Evolutionary conservation across 768 basidiomycete species (phyloP).

Genomic region (Tylopilus subfusipes): DNA sequence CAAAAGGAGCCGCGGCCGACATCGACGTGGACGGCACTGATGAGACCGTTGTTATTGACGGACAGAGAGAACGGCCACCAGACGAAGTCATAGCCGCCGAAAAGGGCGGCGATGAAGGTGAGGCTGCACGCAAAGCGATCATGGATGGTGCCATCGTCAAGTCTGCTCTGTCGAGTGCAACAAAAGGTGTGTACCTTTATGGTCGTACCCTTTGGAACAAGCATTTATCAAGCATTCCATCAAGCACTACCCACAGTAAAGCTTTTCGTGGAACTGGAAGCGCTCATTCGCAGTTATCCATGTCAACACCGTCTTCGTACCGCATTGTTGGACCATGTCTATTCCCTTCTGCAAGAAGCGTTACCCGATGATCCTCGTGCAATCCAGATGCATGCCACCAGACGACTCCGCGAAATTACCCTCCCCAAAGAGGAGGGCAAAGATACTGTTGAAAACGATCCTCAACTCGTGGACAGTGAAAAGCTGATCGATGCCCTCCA

Average conservation of each 20-base stretch:
- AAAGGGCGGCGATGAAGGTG: constrained; percentile 43
- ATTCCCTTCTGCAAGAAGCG: constrained; percentile 37
- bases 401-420: constrained; percentile 27
- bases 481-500: constrained; percentile 29
- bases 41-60: constrained; percentile 19
- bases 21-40: constrained; percentile 18
- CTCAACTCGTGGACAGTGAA: constrained; percentile 16
- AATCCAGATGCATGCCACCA: constrained; percentile 39
- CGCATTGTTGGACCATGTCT: constrained; percentile 42
- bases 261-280: constrained; percentile 41
- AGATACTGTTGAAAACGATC: constrained; percentile 6
- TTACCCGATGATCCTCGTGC: constrained; percentile 39
- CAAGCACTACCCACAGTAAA: constrained; percentile 40
- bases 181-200: constrained; percentile 50
- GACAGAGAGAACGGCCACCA: constrained; percentile 21
- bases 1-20: constrained; percentile 25
- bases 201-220: constrained; percentile 11
- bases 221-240: constrained; percentile 8
- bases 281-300: constrained; percentile 43
- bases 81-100: constrained; percentile 30
- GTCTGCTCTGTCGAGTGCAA: constrained; percentile 71
- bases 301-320: constrained; percentile 37
- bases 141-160: constrained; percentile 78
- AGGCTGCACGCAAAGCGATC: constrained; percentile 60
- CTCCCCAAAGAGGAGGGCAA: constrained; percentile 24